Evolutionary conservation across 148 eudicot genomes (phyloP).

Genomic region (Fallopia convolvulus): DNA sequence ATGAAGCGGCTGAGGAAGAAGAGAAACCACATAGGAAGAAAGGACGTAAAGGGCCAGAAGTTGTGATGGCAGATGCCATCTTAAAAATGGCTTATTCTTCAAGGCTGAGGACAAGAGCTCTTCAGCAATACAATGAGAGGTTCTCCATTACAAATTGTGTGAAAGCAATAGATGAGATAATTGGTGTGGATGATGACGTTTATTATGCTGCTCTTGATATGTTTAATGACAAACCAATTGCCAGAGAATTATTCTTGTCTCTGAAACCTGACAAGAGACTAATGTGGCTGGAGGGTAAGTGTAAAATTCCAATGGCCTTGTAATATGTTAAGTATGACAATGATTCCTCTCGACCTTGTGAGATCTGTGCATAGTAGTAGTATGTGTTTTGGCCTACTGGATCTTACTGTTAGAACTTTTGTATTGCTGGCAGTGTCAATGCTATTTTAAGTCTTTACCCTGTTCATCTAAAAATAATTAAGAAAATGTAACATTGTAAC

Average conservation of each 20-base stretch:
- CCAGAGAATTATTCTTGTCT: slow-evolving; percentile 58
- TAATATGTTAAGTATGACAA: neutral
- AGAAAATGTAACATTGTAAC: neutral
- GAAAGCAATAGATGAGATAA: slow-evolving; percentile 44
- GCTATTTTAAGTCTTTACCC: neutral
- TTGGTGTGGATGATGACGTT: slow-evolving; percentile 37
- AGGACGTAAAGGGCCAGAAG: slow-evolving; percentile 57
- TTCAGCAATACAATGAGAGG: slow-evolving; percentile 32
- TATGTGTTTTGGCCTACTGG: neutral
- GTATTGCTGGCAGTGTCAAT: neutral
- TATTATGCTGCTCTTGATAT: slow-evolving; percentile 60
- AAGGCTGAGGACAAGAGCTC: slow-evolving; percentile 55
- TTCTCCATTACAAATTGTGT: slow-evolving; percentile 48
- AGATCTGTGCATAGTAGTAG: neutral
- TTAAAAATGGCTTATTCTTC: slow-evolving; percentile 67
- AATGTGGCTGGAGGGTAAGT: slow-evolving; percentile 56
- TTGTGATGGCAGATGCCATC: slow-evolving; percentile 48
- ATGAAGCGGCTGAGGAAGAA: slow-evolving; percentile 24
- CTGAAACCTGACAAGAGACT: slow-evolving; percentile 54
- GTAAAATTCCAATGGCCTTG: slow-evolving; percentile 16
- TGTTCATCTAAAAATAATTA: neutral
- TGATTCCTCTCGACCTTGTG: neutral
- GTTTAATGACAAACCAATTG: slow-evolving; percentile 31
- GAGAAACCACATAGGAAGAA: slow-evolving; percentile 30
- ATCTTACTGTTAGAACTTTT: neutral